Percentiles rank a stretch among this genome's conserved stretches.
Conservation (phyloP, 148 eudicot species). For the Chenopodium berlandieri region DNA sequence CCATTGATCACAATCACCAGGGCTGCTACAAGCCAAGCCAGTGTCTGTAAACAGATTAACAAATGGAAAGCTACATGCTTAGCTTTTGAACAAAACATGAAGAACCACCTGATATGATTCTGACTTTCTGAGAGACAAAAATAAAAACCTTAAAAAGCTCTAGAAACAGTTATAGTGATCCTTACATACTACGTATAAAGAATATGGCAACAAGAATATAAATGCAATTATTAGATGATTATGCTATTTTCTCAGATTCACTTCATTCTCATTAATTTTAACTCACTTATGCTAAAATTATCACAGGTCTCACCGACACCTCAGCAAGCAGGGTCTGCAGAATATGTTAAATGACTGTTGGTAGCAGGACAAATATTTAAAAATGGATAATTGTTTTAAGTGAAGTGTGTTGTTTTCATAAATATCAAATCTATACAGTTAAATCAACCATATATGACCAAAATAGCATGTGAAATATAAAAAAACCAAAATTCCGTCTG, state of each 20-base stretch:
- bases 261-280: too few relatives aligned
- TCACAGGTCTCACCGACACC: not conserved
- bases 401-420: too few relatives aligned
- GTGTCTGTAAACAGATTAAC: slow-evolving; percentile 25
- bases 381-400: too few relatives aligned
- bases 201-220: too few relatives aligned
- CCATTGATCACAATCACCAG: slow-evolving; percentile 49
- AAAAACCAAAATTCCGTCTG: not conserved
- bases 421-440: too few relatives aligned
- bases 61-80: not conserved
- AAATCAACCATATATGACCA: not conserved
- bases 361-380: not conserved
- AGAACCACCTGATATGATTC: not conserved
- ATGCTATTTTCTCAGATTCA: too few relatives aligned
- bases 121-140: too few relatives aligned
- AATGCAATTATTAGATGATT: too few relatives aligned
- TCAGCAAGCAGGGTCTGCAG: not conserved
- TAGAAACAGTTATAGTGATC: not conserved
- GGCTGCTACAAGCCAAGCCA: slow-evolving; percentile 48
- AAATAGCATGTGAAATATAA: not conserved
- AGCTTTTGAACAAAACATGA: not conserved
- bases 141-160: not conserved
- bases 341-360: not conserved
- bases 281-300: too few relatives aligned
- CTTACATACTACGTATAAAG: too few relatives aligned